Percentiles rank a stretch among this genome's conserved stretches.
Conservation (phyloP, 2,329 filamentous ascomycete species). For the Septoria linicola region DNA sequence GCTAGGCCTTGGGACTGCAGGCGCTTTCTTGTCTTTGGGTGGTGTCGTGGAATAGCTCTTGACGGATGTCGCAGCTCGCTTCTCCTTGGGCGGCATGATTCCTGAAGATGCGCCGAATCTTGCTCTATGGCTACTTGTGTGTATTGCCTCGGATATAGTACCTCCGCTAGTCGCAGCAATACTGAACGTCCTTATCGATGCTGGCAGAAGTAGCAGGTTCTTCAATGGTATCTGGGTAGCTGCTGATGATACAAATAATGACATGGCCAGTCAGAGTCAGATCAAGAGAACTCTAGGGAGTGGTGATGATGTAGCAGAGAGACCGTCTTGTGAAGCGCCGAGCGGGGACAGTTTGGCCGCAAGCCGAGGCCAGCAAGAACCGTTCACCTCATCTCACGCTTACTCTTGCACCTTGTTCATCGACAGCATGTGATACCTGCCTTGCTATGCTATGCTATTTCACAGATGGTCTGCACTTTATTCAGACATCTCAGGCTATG, state of each 20-base stretch:
- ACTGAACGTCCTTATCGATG: slow-evolving; percentile 1
- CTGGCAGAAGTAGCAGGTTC: neutral
- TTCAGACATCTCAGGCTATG: neutral
- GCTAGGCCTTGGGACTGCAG: slow-evolving; percentile 59
- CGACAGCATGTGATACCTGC: neutral
- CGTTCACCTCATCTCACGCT: slow-evolving; percentile 6
- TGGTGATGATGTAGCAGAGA: neutral
- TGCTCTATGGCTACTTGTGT: neutral
- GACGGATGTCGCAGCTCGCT: slow-evolving; percentile 18
- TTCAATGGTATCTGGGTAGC: neutral
- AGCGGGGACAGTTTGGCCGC: slow-evolving; percentile 12
- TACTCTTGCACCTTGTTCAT: neutral
- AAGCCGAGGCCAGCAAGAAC: slow-evolving; percentile 11
- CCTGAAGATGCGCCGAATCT: slow-evolving; percentile 4
- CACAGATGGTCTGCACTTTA: neutral
- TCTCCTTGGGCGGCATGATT: slow-evolving; percentile 15
- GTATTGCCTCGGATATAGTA: neutral
- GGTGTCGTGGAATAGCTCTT: slow-evolving; percentile 14
- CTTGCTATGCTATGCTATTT: neutral
- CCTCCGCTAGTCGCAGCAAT: neutral
- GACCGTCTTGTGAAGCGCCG: slow-evolving; percentile 1
- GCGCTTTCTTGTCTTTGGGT: slow-evolving; percentile 39
- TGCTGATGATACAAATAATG: slow-evolving; percentile 1
- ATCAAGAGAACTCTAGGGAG: neutral
- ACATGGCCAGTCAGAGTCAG: slow-evolving; percentile 12